Evolutionary conservation across 768 basidiomycete genomes (phyloP), one percentile per base, ranked within the genome.

Genomic region (Boletus huronensis): DNA sequence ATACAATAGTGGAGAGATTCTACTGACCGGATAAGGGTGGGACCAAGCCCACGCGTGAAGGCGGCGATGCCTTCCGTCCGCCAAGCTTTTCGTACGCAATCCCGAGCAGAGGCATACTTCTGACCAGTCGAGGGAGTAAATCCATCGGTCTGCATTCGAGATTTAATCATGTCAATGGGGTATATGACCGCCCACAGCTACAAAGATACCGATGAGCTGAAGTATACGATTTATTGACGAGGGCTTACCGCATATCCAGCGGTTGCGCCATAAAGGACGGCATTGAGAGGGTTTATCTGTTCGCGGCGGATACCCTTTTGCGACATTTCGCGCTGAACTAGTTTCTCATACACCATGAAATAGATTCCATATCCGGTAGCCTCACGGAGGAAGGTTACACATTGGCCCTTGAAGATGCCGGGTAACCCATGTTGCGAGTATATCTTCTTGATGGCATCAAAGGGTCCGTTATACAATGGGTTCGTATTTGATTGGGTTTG

Each of bases 131-230:
- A 75, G 3, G 83, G 72, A 11, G 82, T 78, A 70, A 94, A 93
- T 0, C 87, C 90, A 65, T 98, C 96, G 0, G 95, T 97, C 73
- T 98, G 96, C 79, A 98, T 89, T 50, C 93, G 84, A 26, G 92
- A 93, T 68, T 98, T 98, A 66, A 98, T 84, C 82, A 97, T 91
- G 72, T 97, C 94, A 70, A 95, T 88, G 16, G 93, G 94, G 76
- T 96, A 96, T 75, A 93, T 94, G 10, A 92, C 76, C n/a, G 82
- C 86, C 91, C 91, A 93, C 28, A 93, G 77, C 90, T 92, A 54
- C 32, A 38, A 58, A 29, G 45, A 42, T 43, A 58, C 8, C 16
- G 21, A 38, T 67, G 23, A 60, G 52, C 54, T 13, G 39, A 41
- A 52, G 17, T 34, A 50, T 23, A 23, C 44, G 58, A 42, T 25